phyloP scores from a whole-genome alignment of 2,329 filamentous ascomycete species.

The Fusarium cyanostomum region DNA sequence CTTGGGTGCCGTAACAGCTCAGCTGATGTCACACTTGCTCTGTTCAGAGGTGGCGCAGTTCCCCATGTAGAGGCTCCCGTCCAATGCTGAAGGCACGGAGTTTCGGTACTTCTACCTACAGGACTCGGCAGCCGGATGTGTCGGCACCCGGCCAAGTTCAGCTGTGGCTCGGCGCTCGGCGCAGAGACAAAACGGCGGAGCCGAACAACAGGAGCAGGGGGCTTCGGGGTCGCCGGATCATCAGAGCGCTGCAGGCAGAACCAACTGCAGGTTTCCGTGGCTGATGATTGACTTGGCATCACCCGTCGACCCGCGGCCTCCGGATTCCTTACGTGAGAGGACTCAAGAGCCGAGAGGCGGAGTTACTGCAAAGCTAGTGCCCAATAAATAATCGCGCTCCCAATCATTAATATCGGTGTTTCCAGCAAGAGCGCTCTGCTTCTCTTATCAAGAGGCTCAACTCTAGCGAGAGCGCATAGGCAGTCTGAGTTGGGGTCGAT shows the following conservation, averaged over 20 bases:
- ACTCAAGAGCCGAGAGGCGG: background rate
- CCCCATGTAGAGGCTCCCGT: background rate
- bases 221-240: conserved; percentile 17
- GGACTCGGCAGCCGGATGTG: conserved; percentile 36
- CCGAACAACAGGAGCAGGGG: conserved; percentile 2
- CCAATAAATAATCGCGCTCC: too few species aligned
- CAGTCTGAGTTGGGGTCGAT: too few species aligned
- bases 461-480: too few species aligned
- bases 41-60: conserved; percentile 28
- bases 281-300: conserved; percentile 27
- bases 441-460: too few species aligned
- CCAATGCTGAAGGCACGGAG: conserved; percentile 6
- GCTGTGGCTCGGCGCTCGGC: conserved; percentile 21
- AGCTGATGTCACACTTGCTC: conserved; percentile 32
- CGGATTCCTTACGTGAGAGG: background rate
- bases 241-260: background rate
- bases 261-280: conserved; percentile 14
- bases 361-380: too few species aligned
- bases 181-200: background rate
- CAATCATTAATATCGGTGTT: too few species aligned
- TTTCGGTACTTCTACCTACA: conserved; percentile 15
- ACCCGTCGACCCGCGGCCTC: conserved; percentile 19
- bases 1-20: conserved; percentile 7
- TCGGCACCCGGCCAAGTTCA: conserved; percentile 19
- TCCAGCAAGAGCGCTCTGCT: too few species aligned